phyloP scores from a whole-genome alignment of 176 grass and related monocot genomes.

The Carex kokanica region DNA sequence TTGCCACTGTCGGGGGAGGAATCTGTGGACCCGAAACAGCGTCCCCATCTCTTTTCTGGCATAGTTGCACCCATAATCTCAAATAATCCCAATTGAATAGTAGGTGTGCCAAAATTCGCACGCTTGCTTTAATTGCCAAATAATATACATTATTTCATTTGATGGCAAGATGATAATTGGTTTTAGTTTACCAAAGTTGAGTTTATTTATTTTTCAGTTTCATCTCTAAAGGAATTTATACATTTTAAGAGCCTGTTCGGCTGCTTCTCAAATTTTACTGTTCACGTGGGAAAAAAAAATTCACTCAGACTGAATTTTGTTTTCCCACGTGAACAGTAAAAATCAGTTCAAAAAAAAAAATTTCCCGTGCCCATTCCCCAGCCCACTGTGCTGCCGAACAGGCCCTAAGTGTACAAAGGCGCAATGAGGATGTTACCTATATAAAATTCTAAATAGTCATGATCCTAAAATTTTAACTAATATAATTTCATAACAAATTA shows the following conservation, averaged over 20 bases:
- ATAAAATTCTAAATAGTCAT: too few species aligned
- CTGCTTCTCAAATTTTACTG: too few species aligned
- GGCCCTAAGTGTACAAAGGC: too few species aligned
- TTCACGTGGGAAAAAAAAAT: too few species aligned
- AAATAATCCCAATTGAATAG: background rate
- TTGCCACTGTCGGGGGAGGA: constrained; percentile 29
- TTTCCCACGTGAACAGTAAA: too few species aligned
- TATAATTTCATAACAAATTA: too few species aligned
- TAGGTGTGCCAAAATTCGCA: constrained; percentile 10
- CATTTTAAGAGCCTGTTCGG: background rate
- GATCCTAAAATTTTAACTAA: too few species aligned
- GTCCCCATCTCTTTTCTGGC: background rate
- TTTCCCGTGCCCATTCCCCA: too few species aligned
- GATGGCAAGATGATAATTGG: background rate
- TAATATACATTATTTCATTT: background rate
- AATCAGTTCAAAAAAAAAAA: too few species aligned
- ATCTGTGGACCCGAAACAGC: constrained; percentile 25
- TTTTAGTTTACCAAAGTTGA: background rate
- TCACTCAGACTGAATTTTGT: too few species aligned
- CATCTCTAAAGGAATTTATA: background rate
- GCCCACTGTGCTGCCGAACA: too few species aligned
- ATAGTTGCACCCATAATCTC: background rate
- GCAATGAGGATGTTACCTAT: too few species aligned
- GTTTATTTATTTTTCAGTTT: background rate
- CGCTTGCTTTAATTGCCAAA: background rate